Evolutionary conservation across 1,284 basidiomycete species (phyloP).

Genomic region (Malassezia caprae): DNA sequence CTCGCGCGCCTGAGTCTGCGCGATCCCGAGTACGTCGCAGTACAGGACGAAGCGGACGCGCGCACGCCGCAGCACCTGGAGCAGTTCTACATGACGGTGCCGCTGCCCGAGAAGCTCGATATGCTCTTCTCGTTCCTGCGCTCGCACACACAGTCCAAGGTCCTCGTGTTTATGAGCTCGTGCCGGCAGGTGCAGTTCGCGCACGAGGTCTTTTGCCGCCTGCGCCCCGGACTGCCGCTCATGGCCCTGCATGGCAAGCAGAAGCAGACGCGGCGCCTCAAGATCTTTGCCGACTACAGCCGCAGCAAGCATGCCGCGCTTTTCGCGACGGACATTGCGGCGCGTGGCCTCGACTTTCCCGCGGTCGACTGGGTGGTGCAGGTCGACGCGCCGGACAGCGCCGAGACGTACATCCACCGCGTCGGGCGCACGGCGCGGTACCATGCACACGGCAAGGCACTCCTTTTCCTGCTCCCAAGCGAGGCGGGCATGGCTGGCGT

Average conservation of each 20-base stretch:
- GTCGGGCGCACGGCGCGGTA: constrained; percentile 93
- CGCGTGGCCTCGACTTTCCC: constrained; percentile 92
- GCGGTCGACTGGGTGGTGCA: constrained; percentile 96
- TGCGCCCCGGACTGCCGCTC: constrained; percentile 84
- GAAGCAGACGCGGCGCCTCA: constrained; percentile 76
- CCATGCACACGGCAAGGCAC: constrained; percentile 73
- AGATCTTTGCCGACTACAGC: constrained; percentile 42
- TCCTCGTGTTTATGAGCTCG: constrained; percentile 84
- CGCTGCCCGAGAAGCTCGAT: constrained; percentile 79
- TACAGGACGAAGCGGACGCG: constrained; percentile 44
- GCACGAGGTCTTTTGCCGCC: constrained; percentile 88
- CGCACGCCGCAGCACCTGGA: constrained; percentile 64
- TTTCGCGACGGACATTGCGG: constrained; percentile 78
- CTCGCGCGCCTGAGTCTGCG: constrained; percentile 80
- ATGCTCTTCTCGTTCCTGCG: constrained; percentile 90
- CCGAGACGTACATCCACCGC: constrained; percentile 95
- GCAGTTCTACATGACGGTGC: constrained; percentile 78
- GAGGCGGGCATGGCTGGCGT: constrained; percentile 75
- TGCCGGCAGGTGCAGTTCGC: constrained; percentile 80
- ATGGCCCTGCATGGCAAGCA: constrained; percentile 93
- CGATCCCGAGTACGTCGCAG: constrained; percentile 66
- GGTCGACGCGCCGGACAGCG: constrained; percentile 92
- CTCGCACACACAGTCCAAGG: constrained; percentile 81
- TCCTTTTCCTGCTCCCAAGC: constrained; percentile 74
- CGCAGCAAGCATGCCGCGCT: constrained; percentile 39